Evolutionary conservation across 345 rosid genomes (phyloP), one percentile per base, ranked within the genome.

Genomic region (Capsella bursapastoris): DNA sequence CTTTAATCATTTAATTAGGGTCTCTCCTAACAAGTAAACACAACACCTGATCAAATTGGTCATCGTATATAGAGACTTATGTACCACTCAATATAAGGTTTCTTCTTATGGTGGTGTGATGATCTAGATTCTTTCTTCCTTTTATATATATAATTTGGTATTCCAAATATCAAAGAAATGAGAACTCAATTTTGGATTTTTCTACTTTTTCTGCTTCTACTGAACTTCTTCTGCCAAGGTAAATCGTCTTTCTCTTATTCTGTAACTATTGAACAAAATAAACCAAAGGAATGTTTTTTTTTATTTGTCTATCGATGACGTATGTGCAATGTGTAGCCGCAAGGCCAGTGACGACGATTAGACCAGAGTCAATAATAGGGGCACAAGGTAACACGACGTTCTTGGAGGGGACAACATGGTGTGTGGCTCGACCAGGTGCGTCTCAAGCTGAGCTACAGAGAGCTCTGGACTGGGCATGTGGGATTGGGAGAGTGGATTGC

Each of bases 401-500:
- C 78, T 70, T 91, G 3, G 93, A 85, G 0, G 96, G 93, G 44
- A 85, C 87, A 4, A 84, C 89, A 48, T 94, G 97, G 97, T 94
- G 97, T 52, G 90, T 91, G 62, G 97, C 97, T 34, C 82, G 68
- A 15, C 51, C 89, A 1, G 93, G 92, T 43, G 96, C 82, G 2
- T 71, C 97, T 13, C 95, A 89, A 56, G 72, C 72, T 45, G 97
- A 90, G 77, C 75, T 92, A 65, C 97, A 92, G 70, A 86, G 84
- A 44, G 99, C 99, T 18, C 76, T 95, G 45, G 97, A 95, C 65
- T 95, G 99, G 99, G 95, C 97, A 4, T 94, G 97, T 71, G 97
- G 99, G 8, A 57, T 86, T 38, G 99, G 99, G 12, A 84, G 77
- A 93, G 82, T 90, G 6, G 92, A 94, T 62, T 91, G 98, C 73